Conservation (phyloP, 176 grass and related monocot species). For the Chloris gayana region DNA sequence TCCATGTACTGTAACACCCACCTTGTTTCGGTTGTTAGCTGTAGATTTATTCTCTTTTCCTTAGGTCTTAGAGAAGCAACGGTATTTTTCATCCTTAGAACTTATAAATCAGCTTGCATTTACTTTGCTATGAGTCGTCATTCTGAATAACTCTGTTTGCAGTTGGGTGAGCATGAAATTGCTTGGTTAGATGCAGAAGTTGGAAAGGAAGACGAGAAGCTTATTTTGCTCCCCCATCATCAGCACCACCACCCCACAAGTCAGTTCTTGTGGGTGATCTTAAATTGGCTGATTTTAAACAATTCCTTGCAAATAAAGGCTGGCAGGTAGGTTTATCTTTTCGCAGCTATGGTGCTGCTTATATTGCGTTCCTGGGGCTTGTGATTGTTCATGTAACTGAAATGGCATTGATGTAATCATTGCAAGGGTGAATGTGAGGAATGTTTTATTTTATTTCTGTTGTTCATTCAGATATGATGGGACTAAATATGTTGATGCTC, state of each 20-base stretch:
- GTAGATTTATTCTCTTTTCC: background rate
- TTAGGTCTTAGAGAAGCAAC: background rate
- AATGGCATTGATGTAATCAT: background rate
- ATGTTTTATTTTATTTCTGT: slow-evolving; percentile 1
- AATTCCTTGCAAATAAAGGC: slow-evolving; percentile 82
- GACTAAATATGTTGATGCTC: background rate
- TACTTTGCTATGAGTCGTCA: background rate
- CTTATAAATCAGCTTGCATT: background rate
- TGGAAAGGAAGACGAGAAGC: slow-evolving; percentile 68
- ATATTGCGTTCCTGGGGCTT: slow-evolving; percentile 3
- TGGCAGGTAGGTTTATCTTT: slow-evolving; percentile 56
- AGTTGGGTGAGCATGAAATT: slow-evolving; percentile 94
- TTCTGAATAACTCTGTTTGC: slow-evolving; percentile 37
- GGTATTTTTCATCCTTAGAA: slow-evolving; percentile 1
- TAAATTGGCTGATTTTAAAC: slow-evolving; percentile 90
- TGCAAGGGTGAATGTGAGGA: background rate
- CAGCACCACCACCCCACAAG: slow-evolving; percentile 65
- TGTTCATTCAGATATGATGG: background rate
- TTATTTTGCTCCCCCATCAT: slow-evolving; percentile 69
- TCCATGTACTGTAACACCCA: background rate
- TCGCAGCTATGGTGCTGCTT: background rate
- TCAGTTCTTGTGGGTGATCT: slow-evolving; percentile 91
- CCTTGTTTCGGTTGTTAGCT: background rate
- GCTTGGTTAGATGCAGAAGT: slow-evolving; percentile 80
- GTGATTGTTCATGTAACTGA: background rate